Conservation (phyloP, 305 asterid species). For the Withania somnifera region DNA sequence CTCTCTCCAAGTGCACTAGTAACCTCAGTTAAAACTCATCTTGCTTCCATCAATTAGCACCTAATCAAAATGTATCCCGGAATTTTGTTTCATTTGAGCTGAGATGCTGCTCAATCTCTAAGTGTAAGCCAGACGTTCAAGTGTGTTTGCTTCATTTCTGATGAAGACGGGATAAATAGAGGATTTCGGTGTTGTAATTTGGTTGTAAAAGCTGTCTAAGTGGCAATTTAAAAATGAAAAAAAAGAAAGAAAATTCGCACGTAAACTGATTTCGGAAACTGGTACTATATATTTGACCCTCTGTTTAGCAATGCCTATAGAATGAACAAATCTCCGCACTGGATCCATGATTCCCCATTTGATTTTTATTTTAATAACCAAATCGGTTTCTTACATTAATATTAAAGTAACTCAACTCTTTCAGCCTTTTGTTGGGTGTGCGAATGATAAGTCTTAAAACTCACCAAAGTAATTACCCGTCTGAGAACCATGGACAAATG, state of each 20-base stretch:
- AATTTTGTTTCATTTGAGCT: not conserved
- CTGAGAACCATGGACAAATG: too few relatives aligned
- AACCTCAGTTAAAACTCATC: constrained; percentile 22
- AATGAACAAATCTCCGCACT: not conserved
- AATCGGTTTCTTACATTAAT: too few relatives aligned
- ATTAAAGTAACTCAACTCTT: too few relatives aligned
- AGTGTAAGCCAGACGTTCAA: not conserved
- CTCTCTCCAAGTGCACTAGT: constrained; percentile 41
- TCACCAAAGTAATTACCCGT: too few relatives aligned
- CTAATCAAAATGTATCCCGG: not conserved
- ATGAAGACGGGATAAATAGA: not conserved
- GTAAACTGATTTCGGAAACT: not conserved
- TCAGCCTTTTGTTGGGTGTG: too few relatives aligned
- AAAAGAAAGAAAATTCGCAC: too few relatives aligned
- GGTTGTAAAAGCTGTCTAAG: not conserved
- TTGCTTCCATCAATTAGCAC: constrained; percentile 3
- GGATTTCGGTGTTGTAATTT: not conserved
- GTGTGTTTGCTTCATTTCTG: not conserved
- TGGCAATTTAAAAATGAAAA: not conserved
- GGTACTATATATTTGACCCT: not conserved
- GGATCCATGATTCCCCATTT: too few relatives aligned
- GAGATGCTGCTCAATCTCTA: not conserved
- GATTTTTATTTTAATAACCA: too few relatives aligned
- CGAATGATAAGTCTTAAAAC: too few relatives aligned
- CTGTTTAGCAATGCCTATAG: not conserved